These are phyloP conservation scores for Xylaria curta DNA, from an alignment of 495 filamentous ascomycete genomes.

Conservation along the genomic window DNA sequence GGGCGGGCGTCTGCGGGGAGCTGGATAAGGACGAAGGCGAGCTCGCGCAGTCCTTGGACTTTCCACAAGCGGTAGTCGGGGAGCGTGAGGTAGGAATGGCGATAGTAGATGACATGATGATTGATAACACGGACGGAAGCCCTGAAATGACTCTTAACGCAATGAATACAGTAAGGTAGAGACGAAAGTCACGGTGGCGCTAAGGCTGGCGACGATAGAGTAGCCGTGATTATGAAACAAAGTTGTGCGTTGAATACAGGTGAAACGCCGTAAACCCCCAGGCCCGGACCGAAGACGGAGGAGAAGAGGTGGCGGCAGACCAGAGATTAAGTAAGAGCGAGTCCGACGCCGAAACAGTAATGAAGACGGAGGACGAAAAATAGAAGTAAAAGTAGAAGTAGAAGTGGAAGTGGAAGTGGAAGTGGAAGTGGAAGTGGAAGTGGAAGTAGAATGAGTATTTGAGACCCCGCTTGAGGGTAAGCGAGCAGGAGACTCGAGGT, in stretches of 20 bases:
- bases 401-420: too few relatives aligned
- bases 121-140: background rate
- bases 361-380: constrained; percentile 2
- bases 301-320: constrained; percentile 3
- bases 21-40: constrained; percentile 62
- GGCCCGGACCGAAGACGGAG: constrained; percentile 15
- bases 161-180: background rate
- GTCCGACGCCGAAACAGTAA: background rate
- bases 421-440: constrained; percentile 1
- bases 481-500: constrained; percentile 12
- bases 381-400: constrained; percentile 2
- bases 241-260: constrained; percentile 3
- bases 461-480: constrained; percentile 6
- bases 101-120: constrained; percentile 59
- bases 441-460: background rate
- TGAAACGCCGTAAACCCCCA: constrained; percentile 18
- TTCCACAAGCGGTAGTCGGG: constrained; percentile 42
- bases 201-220: background rate
- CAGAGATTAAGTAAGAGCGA: background rate
- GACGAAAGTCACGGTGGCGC: background rate
- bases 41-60: constrained; percentile 47
- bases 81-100: constrained; percentile 54
- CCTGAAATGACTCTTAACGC: background rate
- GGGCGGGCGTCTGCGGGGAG: constrained; percentile 55
- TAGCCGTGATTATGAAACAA: constrained; percentile 19